Base-by-base conservation (phyloP, 148 eudicot genomes). In the Bassia scoparia region DNA sequence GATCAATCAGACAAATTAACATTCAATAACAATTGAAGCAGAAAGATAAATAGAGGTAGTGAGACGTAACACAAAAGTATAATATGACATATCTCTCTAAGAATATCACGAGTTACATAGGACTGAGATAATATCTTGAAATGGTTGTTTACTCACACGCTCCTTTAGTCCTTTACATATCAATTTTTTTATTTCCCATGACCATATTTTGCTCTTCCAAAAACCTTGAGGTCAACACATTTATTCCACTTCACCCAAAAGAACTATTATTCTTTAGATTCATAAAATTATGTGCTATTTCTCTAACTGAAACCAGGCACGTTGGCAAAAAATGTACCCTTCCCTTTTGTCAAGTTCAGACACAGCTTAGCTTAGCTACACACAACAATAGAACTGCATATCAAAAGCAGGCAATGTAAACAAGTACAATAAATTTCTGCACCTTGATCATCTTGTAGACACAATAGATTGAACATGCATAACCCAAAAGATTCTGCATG, bases 361-460 rank as follows among this genome's bases (percentile, higher is more conserved):
- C 34, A 65, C 50, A 41, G 30, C 18, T 63, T 20, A 64, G 30
- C 17, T 17, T 13, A 21, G 15, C 20, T 24, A 38, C 23, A 10
- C 21, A 1, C 7, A 61, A 11, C n/a, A n/a, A n/a, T n/a, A 52
- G 16, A 31, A 27, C 17, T n/a, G 13, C 6, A 50, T n/a, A 68
- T 38, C 37, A 41, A 3, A 8, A 49, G 24, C 29, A 61, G 63
- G 21, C 5, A 50, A 68, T 41, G 24, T 24, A 49, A 53, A 54
- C 38, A 64, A 27, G 12, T 30, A 26, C 20, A 35, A 44, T 43
- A 17, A 24, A 46, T 44, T 23, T 38, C 34, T 74, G n/a, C 53
- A 95, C 98, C 96, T 88, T 91, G 71, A 95, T 78, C 98, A 95
- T 95, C 83, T 95, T 95, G 79, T 95, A 95, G 44, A 95, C 96